A percentile compares a stretch with the other conserved stretches of the same genome.
Evolutionary conservation across 2,329 filamentous ascomycete species (phyloP).

Genomic region (Cladophialophora exuberans): DNA sequence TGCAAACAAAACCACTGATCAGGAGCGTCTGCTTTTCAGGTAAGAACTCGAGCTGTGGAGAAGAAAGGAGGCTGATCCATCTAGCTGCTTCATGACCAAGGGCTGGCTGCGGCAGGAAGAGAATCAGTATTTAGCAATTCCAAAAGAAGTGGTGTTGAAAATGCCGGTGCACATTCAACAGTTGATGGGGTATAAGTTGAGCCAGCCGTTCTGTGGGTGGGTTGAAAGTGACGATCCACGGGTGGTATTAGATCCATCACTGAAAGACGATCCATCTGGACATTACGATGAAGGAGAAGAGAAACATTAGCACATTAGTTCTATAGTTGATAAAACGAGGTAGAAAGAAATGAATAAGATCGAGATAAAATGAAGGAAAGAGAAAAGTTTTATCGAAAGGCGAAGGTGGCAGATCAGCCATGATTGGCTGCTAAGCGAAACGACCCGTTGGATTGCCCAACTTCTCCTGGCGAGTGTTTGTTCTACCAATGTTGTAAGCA

Average conservation of each 20-base stretch:
- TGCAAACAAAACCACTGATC: conserved; percentile 33
- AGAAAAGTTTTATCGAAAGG: too few species aligned
- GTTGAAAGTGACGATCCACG: conserved; percentile 30
- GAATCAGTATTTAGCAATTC: conserved; percentile 33
- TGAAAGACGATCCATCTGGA: conserved; percentile 23
- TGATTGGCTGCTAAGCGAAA: conserved; percentile 4
- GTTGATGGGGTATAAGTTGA: conserved; percentile 35
- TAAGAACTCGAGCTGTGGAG: not conserved
- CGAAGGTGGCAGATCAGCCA: too few species aligned
- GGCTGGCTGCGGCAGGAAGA: conserved; percentile 34
- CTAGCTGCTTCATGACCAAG: conserved; percentile 32
- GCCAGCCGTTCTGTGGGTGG: conserved; percentile 30
- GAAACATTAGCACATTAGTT: not conserved
- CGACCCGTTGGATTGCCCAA: too few species aligned
- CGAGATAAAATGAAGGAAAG: not conserved
- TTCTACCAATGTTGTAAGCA: too few species aligned
- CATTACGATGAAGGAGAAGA: conserved; percentile 19
- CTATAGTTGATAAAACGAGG: not conserved
- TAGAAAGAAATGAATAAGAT: not conserved
- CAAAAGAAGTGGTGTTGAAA: conserved; percentile 28
- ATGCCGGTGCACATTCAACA: conserved; percentile 29
- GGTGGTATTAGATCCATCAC: conserved; percentile 19
- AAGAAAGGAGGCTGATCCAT: not conserved
- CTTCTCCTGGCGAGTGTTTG: too few species aligned
- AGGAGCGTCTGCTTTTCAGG: conserved; percentile 33